A percentile compares a stretch with the other conserved stretches of the same genome.
Evolutionary conservation across 495 filamentous ascomycete species (phyloP).

Genomic region (Penicillium tannophilum): DNA sequence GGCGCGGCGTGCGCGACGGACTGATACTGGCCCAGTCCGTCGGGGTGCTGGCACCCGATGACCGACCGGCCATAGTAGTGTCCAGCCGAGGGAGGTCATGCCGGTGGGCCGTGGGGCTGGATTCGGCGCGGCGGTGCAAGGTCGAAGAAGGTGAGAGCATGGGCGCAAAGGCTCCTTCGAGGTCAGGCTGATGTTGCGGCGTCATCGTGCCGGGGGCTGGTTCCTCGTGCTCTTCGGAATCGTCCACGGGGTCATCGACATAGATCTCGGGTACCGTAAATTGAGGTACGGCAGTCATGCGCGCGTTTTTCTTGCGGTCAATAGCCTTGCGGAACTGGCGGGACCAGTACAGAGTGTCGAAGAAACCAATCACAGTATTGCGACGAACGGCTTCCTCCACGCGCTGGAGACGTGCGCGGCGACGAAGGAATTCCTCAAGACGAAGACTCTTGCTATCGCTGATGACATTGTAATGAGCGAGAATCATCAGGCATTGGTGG

Average conservation of each 20-base stretch:
- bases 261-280: conserved; percentile 89
- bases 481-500: conserved; percentile 91
- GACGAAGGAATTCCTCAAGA: conserved; percentile 92
- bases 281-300: conserved; percentile 75
- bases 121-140: conserved; percentile 27
- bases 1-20: conserved; percentile 44
- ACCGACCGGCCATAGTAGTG: conserved; percentile 38
- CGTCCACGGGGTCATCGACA: conserved; percentile 67
- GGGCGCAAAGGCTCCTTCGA: conserved; percentile 22
- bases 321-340: conserved; percentile 75
- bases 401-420: conserved; percentile 84
- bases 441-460: conserved; percentile 93
- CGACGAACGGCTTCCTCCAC: conserved; percentile 95
- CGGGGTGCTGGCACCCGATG: conserved; percentile 35
- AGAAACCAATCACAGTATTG: conserved; percentile 89
- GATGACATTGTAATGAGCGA: conserved; percentile 99
- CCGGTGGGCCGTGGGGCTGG: conserved; percentile 27
- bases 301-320: conserved; percentile 66
- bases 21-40: conserved; percentile 51
- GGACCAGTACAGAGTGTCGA: conserved; percentile 90
- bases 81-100: conserved; percentile 41
- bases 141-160: conserved; percentile 44
- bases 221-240: conserved; percentile 28
- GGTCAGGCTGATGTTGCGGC: conserved; percentile 23
- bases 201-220: conserved; percentile 25